Evolutionary conservation across 176 grass and related monocot species (phyloP), one percentile per base, ranked within the genome.

Genomic region (Canna indica): DNA sequence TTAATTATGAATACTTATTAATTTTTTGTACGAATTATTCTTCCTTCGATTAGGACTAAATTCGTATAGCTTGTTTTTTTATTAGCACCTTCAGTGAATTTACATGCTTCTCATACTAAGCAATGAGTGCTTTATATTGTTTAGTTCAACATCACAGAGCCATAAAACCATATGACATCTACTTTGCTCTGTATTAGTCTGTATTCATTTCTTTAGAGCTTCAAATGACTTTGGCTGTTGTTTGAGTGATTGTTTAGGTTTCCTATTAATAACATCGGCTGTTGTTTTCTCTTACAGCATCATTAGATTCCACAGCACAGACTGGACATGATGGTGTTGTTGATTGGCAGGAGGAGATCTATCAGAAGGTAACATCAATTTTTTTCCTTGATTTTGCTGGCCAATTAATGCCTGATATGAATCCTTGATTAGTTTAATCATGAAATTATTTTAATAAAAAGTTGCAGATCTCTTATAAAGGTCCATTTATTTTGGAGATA

Each of bases 281-380:
- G 18, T 38, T 65, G 14, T 9, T 65, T 75, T 69, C 46, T 59
- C n/a, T 60, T 80, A 86, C 79, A 86, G 88, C 79, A 85, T 91
- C 92, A 79, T 64, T 76, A 67, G 83, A 91, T 75, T 85, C 76
- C 24, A 89, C 79, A 84, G 85, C 81, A 72, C 88, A 88, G 81
- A 89, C 88, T 71, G 82, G 81, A 77, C 71, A 77, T 71, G n/a
- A 45, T 69, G 81, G 68, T 65, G 31, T 41, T 34, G 70, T 52
- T 67, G 88, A 91, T 84, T 74, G 54, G 64, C 85, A 86, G 62
- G 88, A 91, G 79, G 92, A 91, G 67, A 36, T 68, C 36, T 91
- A 91, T 69, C 83, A 96, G 77, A 87, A 77, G 88, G 92, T 96
- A 50, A 18, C 18, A 50, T 50, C 47, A 50, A 50, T 50, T 50